Percentiles rank a stretch among this genome's conserved stretches.
These are phyloP conservation scores for Arxiozyma slooffiae DNA, from an alignment of 1,139 yeast species.

Conservation along the genomic window DNA sequence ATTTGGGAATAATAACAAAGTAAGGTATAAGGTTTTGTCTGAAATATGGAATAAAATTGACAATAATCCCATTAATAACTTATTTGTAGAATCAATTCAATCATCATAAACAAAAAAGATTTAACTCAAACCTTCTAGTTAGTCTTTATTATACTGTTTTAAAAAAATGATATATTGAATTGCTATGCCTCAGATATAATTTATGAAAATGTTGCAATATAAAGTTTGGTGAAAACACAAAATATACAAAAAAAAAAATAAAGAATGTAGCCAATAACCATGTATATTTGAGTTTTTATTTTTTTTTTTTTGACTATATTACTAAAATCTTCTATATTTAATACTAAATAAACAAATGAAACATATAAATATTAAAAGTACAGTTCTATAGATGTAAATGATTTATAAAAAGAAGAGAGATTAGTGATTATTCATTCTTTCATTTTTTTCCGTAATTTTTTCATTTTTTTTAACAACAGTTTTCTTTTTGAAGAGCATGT, in stretches of 20 bases:
- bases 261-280: not conserved
- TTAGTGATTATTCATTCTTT: not conserved
- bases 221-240: too few species aligned
- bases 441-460: not conserved
- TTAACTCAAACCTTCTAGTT: not conserved
- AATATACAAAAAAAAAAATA: too few species aligned
- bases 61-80: not conserved
- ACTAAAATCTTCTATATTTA: not conserved
- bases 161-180: not conserved
- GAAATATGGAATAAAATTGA: constrained; percentile 17
- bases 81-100: not conserved
- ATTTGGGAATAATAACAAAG: constrained; percentile 10
- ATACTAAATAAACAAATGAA: not conserved
- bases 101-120: not conserved
- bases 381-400: not conserved
- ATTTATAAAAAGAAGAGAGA: not conserved
- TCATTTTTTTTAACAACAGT: constrained; percentile 1
- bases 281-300: not conserved
- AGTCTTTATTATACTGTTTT: too few species aligned
- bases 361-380: not conserved
- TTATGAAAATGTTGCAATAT: too few species aligned
- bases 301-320: not conserved
- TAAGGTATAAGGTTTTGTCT: constrained; percentile 11
- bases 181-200: not conserved
- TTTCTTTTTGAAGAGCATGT: constrained; percentile 1